Evolutionary conservation across 805 yeast genomes (phyloP).

Genomic region (Yarrowia osloensis): DNA sequence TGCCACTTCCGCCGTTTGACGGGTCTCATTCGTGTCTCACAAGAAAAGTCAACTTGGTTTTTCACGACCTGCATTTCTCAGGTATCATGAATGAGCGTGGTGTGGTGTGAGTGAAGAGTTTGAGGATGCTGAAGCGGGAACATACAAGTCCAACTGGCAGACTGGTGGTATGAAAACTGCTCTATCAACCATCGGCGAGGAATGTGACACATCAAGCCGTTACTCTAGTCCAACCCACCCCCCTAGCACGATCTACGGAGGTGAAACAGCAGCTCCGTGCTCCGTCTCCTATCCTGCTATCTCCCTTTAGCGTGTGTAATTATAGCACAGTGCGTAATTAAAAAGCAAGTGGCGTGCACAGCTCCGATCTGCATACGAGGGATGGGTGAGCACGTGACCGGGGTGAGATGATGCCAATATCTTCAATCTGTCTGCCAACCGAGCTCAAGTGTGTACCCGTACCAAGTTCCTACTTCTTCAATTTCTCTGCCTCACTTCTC

Average conservation of each 20-base stretch:
- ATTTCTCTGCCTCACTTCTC: not conserved
- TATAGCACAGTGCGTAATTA: conserved; percentile 2
- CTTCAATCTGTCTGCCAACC: no score
- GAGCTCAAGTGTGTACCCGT: no score
- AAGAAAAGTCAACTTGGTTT: not conserved
- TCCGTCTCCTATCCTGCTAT: no score
- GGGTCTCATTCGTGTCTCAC: not conserved
- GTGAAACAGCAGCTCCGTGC: not conserved
- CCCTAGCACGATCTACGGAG: not conserved
- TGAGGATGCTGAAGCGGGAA: no score
- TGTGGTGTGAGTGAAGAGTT: no score
- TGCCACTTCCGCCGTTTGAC: not conserved
- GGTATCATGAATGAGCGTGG: not conserved
- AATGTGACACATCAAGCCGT: no score
- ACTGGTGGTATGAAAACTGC: no score
- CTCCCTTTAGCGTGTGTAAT: not conserved
- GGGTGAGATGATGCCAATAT: no score
- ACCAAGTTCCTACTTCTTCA: not conserved
- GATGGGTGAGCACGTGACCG: not conserved
- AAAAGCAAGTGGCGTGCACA: not conserved
- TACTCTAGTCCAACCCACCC: no score
- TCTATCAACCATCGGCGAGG: no score
- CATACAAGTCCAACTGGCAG: no score
- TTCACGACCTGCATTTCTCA: not conserved
- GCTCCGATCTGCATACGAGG: conserved; percentile 5